Evolutionary conservation across 2,329 filamentous ascomycete species (phyloP), one percentile per base, ranked within the genome.

Genomic region (Aspergillus uvarum): DNA sequence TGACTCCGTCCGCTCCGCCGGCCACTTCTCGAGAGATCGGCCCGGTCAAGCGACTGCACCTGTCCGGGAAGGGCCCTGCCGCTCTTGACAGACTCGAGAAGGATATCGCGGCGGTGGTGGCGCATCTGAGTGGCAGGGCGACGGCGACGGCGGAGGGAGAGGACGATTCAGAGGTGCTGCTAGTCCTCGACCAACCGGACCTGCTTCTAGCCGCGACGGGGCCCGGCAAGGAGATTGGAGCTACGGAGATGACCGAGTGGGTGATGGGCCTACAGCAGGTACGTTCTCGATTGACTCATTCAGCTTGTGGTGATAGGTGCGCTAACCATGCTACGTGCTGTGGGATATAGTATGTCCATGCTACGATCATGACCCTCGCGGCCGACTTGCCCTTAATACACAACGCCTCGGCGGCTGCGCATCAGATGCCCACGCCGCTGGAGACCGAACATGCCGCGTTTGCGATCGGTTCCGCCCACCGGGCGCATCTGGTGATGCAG

Each of bases 361-460:
- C 88, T 56, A 85, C 87, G 2, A 75, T 95, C 19, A 67, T 95
- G 47, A 85, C 88, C 0, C 72, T 90, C 26, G 82, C 89, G n/a
- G 89, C 91, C 24, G 92, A 95, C 72, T 80, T 85, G 1, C 87
- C 93, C 1, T 82, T 96, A 31, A 77, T 93, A 54, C 82, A 84
- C 57, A 76, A 75, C 62, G 68, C 68, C 31, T 69, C 72, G 50
- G 57, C 65, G 19, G 68, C 59, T 31, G 72, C 77, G 24, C 76
- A 64, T 51, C 76, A 74, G 56, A 85, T 84, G 65, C 73, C 79
- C 19, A 90, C 89, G 11, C 82, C 84, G 2, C 74, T 96, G 47
- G 91, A 95, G 72, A 84, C 81, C 51, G 84, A 88, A 60, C 87
- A 91, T 67, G 85, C 90, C 1, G 83, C 87, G n/a, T 85, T 96